Base-by-base conservation (phyloP, 2,329 filamentous ascomycete genomes). In the Aspergillus unguis region DNA sequence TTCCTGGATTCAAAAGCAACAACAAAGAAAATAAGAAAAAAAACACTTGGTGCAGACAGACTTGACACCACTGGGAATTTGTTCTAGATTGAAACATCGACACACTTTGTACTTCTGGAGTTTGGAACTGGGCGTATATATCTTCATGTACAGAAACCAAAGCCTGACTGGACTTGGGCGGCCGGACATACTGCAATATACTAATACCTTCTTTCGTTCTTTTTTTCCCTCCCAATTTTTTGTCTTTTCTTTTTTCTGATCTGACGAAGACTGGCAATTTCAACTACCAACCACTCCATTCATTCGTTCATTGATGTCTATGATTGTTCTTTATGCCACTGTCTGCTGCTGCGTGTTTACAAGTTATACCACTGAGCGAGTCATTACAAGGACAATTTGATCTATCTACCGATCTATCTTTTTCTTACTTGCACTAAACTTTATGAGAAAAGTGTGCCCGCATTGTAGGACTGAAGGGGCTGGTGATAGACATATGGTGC, bases 101-200 rank as follows among this genome's bases (percentile, higher is more conserved):
- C 29, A 37, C 33, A 37, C n/a, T 32, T 46, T 52, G 31, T 52
- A 41, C 44, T 31, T 53, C 17, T 42, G 37, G 37, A 42, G 25
- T 44, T 48, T 23, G 29, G 23, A 32, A 27, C 31, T 33, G 35
- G 28, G 17, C 46, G 38, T 48, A 48, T 37, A 44, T 44, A 36
- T 45, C 17, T 27, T 5, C n/a, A 23, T 27, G n/a, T 33, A 31
- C 27, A 9, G 38, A 40, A 48, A 10, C 38, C n/a, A 36, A 40
- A 38, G 38, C 46, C 46, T 50, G 35, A 50, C 51, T 53, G 51
- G 51, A 46, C n/a, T 49, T 53, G 42, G 51, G 41, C 49, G 17
- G 26, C 37, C 53, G 37, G 32, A 35, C 42, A 41, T 47, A 49
- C 46, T 52, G 49, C 48, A 58, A 46, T 44, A 53, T 57, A 59